Evolutionary conservation across 805 yeast species (phyloP), one percentile per base, ranked within the genome.

Genomic region (Lachancea quebecensis): DNA sequence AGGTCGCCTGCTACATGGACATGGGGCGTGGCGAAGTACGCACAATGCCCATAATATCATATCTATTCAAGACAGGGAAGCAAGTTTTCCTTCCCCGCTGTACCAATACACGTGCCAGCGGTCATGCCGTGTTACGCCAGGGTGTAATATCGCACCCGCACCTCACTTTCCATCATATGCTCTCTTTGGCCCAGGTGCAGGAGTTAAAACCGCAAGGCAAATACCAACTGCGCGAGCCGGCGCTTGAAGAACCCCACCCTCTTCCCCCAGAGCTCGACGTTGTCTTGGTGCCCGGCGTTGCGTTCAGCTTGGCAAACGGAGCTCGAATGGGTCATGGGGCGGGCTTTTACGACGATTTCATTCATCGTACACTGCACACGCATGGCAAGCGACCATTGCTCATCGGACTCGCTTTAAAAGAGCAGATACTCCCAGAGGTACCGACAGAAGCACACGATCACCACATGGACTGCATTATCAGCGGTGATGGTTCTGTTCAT

Each of bases 281-380:
- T 9, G 67, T 91, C 6, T 64, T 91, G 6, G 71, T 91, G 0
- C 98, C 98, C 0, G 97, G 95, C 0, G 82, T 91, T 1, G 96
- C 86, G 1, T 90, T 86, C 62, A 51, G 58, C 10, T 55, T 59
- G 5, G 41, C 52, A 18, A 49, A 52, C 5, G 67, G 79, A 17
- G 61, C 69, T 10, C 62, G 99, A 44, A 60, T 91, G 43, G 99
- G 99, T 1, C 95, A 88, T 60, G 99, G 99, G 1, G 91, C 82
- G 4, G 99, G 97, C 0, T 89, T 78, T 62, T 91, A 93, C 61
- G 99, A 91, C 60, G 87, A 82, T 54, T 85, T 71, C 55, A 72
- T 85, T 35, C 66, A 71, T 38, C 65, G 83, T 41, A 79, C 79
- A 52, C 18, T 50, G 9, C 46, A 52, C 25, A 45, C 51, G 18